These are phyloP conservation scores for Phaeosphaeria sp. DNA, from an alignment of 2,329 filamentous ascomycete genomes.

Conservation along the genomic window DNA sequence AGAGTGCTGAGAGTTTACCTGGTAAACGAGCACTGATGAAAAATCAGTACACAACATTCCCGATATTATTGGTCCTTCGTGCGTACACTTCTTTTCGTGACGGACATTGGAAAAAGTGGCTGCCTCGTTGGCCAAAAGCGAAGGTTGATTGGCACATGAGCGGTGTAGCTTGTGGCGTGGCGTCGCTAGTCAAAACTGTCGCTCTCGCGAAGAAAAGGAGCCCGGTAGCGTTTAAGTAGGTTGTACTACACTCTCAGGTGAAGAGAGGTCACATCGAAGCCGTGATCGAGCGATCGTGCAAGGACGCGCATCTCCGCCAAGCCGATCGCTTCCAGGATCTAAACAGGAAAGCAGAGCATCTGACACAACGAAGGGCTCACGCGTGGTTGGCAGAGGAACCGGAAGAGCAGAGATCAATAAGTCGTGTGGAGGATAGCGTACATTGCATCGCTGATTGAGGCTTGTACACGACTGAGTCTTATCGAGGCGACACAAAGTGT, in stretches of 20 bases:
- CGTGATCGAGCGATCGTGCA: slow-evolving; percentile 9
- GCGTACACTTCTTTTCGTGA: slow-evolving; percentile 37
- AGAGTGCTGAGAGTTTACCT: slow-evolving; percentile 29
- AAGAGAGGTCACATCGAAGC: slow-evolving; percentile 1
- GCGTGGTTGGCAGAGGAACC: slow-evolving; percentile 4
- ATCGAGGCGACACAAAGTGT: background rate
- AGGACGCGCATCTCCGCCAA: slow-evolving; percentile 25
- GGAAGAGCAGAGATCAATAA: background rate
- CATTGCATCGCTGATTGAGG: background rate
- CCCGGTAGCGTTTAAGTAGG: background rate
- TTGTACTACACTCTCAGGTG: background rate
- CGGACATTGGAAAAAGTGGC: slow-evolving; percentile 43
- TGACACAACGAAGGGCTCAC: slow-evolving; percentile 1
- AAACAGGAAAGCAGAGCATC: slow-evolving; percentile 34
- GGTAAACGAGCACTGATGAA: slow-evolving; percentile 34
- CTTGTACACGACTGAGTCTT: background rate
- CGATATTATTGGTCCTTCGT: background rate
- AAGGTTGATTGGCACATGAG: slow-evolving; percentile 43
- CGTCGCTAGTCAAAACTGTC: slow-evolving; percentile 9
- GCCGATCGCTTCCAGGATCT: slow-evolving; percentile 38
- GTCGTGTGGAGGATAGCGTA: background rate
- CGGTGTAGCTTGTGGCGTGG: slow-evolving; percentile 1
- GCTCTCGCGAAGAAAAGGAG: slow-evolving; percentile 8
- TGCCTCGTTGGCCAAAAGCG: slow-evolving; percentile 44
- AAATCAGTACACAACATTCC: background rate